A percentile compares a stretch with the other conserved stretches of the same genome.
phyloP scores from a whole-genome alignment of 352 stramenopile species.

The Phytophthora macrochlamydospora region DNA sequence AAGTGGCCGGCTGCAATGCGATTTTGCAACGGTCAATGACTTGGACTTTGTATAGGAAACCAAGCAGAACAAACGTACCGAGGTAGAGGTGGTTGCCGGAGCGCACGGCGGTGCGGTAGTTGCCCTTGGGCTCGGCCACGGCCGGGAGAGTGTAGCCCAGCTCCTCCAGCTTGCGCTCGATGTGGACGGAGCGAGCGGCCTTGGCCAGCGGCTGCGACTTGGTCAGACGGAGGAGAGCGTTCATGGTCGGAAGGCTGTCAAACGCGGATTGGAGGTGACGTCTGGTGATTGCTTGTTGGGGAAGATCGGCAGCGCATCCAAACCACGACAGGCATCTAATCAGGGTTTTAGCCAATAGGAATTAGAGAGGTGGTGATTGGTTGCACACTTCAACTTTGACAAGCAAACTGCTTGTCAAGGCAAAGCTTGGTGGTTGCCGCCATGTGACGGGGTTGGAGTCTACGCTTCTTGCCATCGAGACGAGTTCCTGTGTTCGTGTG shows the following conservation, averaged over 20 bases:
- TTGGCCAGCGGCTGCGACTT: constrained; percentile 29
- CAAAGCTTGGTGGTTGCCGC: no score
- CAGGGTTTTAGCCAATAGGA: background rate
- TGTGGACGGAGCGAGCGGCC: constrained; percentile 71
- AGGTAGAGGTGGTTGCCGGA: constrained; percentile 87
- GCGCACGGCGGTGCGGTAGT: constrained; percentile 88
- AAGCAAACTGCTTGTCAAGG: no score
- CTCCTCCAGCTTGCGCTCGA: constrained; percentile 83
- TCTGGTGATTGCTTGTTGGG: background rate
- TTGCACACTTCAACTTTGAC: background rate
- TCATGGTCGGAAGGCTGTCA: constrained; percentile 25
- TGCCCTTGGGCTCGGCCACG: constrained; percentile 88
- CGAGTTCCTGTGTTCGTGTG: no score
- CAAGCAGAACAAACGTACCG: constrained; percentile 22
- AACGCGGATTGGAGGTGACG: constrained; percentile 24
- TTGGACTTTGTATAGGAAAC: no score
- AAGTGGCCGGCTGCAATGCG: constrained; percentile 69
- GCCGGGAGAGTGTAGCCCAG: constrained; percentile 85
- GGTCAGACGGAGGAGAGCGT: constrained; percentile 32
- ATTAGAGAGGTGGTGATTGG: background rate
- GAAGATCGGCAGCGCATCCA: constrained; percentile 23
- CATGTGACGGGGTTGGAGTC: no score
- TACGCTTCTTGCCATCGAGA: no score
- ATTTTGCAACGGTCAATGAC: background rate
- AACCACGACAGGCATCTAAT: constrained; percentile 13